phyloP scores from a whole-genome alignment of 1,284 basidiomycete species.

The Chondrostereum purpureum region DNA sequence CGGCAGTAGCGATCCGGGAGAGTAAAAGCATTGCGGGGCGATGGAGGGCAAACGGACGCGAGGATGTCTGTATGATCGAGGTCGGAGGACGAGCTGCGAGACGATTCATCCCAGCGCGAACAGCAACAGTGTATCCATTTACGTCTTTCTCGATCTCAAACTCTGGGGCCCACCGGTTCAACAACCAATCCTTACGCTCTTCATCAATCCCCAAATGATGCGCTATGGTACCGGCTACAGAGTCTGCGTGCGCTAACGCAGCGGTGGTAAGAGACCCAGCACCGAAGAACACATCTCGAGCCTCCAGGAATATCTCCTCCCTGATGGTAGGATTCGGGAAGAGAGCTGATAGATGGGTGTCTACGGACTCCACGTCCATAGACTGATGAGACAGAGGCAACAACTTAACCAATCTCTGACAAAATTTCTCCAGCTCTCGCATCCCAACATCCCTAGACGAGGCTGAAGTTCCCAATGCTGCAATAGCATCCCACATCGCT shows the following conservation, averaged over 20 bases:
- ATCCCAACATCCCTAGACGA: constrained; percentile 66
- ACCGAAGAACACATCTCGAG: constrained; percentile 90
- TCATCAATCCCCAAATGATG: constrained; percentile 60
- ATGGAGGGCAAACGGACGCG: constrained; percentile 84
- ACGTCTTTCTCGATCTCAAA: constrained; percentile 63
- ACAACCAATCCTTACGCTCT: constrained; percentile 51
- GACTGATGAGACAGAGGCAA: constrained; percentile 42
- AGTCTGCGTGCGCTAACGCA: constrained; percentile 43
- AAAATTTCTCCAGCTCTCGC: constrained; percentile 87
- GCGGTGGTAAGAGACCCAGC: constrained; percentile 49
- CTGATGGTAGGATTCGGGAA: constrained; percentile 77
- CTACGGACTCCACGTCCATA: constrained; percentile 37
- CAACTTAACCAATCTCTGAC: constrained; percentile 63
- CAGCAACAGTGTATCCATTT: constrained; percentile 50
- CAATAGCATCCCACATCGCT: constrained; percentile 55
- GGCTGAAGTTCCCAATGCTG: constrained; percentile 39
- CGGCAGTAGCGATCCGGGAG: constrained; percentile 74
- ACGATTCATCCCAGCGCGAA: constrained; percentile 52
- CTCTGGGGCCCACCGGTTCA: constrained; percentile 59
- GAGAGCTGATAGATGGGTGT: constrained; percentile 29
- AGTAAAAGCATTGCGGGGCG: constrained; percentile 79
- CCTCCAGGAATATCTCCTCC: constrained; percentile 89
- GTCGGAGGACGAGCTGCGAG: constrained; percentile 37
- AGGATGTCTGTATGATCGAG: constrained; percentile 25
- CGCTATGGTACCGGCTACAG: constrained; percentile 49